Evolutionary conservation across 352 stramenopile genomes (phyloP).

Genomic region (Globisporangium paddicum): DNA sequence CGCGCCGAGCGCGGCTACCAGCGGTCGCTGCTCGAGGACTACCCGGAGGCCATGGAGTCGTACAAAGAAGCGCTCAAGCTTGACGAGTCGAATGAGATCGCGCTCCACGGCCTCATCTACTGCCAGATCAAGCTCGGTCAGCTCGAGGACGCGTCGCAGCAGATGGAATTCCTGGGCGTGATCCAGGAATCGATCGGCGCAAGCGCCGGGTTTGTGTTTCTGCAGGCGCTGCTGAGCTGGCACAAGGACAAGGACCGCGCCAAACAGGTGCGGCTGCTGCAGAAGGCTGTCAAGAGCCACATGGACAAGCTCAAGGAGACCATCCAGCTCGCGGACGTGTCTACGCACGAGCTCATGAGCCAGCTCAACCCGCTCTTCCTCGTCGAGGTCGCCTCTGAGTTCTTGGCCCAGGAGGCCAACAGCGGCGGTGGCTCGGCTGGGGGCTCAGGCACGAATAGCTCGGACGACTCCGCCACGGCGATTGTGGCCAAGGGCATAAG

Average conservation of each 20-base stretch:
- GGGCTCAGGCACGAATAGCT: too few species aligned
- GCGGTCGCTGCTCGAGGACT: constrained; percentile 65
- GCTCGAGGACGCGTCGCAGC: constrained; percentile 86
- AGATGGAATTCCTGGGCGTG: constrained; percentile 91
- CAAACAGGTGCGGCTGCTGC: constrained; percentile 69
- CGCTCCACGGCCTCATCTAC: constrained; percentile 90
- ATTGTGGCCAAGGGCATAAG: constrained; percentile 52
- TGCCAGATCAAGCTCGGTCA: constrained; percentile 88
- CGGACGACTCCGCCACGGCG: constrained; percentile 5
- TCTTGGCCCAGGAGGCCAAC: constrained; percentile 44
- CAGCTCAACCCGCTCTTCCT: constrained; percentile 87
- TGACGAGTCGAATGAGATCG: constrained; percentile 84
- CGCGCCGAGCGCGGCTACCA: constrained; percentile 80
- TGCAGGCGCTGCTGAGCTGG: constrained; percentile 85
- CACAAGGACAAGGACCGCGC: constrained; percentile 62
- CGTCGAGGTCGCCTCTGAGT: constrained; percentile 83
- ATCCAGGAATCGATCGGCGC: constrained; percentile 86
- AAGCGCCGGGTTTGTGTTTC: constrained; percentile 75
- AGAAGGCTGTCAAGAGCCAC: constrained; percentile 76
- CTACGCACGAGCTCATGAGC: constrained; percentile 71
- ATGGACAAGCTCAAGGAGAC: constrained; percentile 74
- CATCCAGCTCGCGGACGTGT: constrained; percentile 56
- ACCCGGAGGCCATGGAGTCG: constrained; percentile 71
- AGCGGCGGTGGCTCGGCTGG: constrained; percentile 6
- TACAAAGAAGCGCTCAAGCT: constrained; percentile 86